Conservation (phyloP, 305 asterid species). For the Salvia sclarea region DNA sequence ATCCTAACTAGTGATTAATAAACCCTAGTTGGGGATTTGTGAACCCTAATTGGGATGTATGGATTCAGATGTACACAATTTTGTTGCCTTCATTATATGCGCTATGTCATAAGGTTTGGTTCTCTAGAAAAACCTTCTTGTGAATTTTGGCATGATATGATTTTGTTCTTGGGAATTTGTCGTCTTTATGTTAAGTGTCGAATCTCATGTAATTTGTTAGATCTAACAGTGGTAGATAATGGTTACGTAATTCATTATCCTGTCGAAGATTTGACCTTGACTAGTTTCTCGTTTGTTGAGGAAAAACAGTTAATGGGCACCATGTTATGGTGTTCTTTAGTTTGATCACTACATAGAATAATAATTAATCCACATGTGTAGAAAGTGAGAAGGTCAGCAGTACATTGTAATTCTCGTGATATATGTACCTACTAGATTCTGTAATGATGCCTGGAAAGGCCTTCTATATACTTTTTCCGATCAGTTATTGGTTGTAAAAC, state of each 20-base stretch:
- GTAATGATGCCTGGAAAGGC: neutral
- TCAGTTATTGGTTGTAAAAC: neutral
- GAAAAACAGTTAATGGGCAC: neutral
- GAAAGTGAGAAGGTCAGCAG: neutral
- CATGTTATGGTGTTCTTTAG: neutral
- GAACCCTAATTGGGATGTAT: too few species aligned
- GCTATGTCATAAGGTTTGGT: too few species aligned
- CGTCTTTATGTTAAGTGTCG: too few species aligned
- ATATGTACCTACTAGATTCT: neutral
- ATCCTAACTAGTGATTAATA: too few species aligned
- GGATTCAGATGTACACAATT: too few species aligned
- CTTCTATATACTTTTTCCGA: slow-evolving; percentile 3
- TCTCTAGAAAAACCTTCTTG: too few species aligned
- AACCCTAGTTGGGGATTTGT: too few species aligned
- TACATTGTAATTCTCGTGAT: neutral
- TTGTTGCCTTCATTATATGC: too few species aligned
- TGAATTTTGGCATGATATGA: neutral
- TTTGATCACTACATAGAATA: neutral
- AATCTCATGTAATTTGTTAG: neutral
- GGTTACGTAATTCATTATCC: neutral
- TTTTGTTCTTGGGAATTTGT: slow-evolving; percentile 13
- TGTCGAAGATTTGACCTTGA: neutral
- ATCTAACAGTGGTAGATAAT: neutral
- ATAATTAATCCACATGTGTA: neutral
- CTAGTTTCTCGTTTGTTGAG: slow-evolving; percentile 13